Percentiles rank a stretch among this genome's conserved stretches.
Evolutionary conservation across 106 monocot genomes (phyloP).

Genomic region (Narthecium ossifragum): DNA sequence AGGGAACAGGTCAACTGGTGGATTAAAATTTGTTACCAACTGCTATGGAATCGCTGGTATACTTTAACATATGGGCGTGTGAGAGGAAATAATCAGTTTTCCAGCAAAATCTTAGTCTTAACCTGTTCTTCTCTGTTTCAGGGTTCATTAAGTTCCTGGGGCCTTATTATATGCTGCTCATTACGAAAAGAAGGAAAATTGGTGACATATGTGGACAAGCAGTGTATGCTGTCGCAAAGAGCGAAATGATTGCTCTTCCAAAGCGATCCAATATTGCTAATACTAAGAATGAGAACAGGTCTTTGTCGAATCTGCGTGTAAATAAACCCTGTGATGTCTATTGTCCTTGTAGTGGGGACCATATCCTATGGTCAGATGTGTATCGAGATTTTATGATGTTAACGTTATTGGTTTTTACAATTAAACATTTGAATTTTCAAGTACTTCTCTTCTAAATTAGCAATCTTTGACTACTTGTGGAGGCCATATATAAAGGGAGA

Average conservation of each 20-base stretch:
- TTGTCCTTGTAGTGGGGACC: too few relatives aligned
- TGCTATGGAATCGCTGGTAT: conserved; percentile 96
- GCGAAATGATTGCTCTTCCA: conserved; percentile 55
- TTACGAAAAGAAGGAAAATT: conserved; percentile 70
- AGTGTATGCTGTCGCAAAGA: conserved; percentile 67
- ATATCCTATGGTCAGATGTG: too few relatives aligned
- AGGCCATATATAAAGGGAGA: too few relatives aligned
- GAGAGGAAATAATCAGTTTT: too few relatives aligned
- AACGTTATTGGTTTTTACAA: too few relatives aligned
- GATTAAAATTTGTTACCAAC: conserved; percentile 69
- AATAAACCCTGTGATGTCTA: conserved; percentile 10
- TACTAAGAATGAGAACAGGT: conserved; percentile 82
- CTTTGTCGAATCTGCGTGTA: conserved; percentile 33
- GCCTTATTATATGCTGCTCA: conserved; percentile 89
- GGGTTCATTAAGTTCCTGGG: conserved; percentile 91
- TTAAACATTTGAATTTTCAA: too few relatives aligned
- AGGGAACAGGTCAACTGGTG: conserved; percentile 77
- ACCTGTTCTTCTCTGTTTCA: conserved; percentile 23
- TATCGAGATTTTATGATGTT: too few relatives aligned
- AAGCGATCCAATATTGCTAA: conserved; percentile 33
- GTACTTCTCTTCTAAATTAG: too few relatives aligned
- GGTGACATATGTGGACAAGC: conserved; percentile 78
- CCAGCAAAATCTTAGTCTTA: too few relatives aligned
- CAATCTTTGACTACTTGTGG: too few relatives aligned
- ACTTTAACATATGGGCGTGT: conserved; percentile 4